phyloP scores from a whole-genome alignment of 225 moss, liverwort and hornwort genomes.

The Sphagnum contortum region DNA sequence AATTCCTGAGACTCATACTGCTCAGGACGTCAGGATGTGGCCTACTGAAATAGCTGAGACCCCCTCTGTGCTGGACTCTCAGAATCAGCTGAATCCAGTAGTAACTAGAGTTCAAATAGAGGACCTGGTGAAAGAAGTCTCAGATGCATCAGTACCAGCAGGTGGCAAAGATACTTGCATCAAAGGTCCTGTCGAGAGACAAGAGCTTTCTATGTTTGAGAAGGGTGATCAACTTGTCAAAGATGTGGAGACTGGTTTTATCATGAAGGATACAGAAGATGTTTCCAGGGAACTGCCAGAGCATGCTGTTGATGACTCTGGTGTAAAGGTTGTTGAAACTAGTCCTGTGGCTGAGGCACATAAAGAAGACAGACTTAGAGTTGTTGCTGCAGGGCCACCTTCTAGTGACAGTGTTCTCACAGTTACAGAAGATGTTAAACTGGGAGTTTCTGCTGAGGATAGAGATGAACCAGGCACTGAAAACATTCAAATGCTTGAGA shows the following conservation, averaged over 20 bases:
- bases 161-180: slow-evolving; percentile 6
- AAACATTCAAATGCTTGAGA: slow-evolving; percentile 4
- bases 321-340: no score
- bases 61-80: slow-evolving; percentile 8
- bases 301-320: no score
- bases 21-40: neutral
- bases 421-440: no score
- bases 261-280: no score
- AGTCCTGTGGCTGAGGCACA: no score
- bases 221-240: slow-evolving; percentile 8
- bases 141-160: slow-evolving; percentile 4
- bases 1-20: slow-evolving; percentile 5
- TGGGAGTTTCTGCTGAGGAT: no score
- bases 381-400: no score
- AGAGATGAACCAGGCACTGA: neutral
- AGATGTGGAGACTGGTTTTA: neutral
- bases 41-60: neutral
- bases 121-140: neutral
- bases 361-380: no score
- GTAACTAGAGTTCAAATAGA: slow-evolving; percentile 10
- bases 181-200: slow-evolving; percentile 7
- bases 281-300: no score
- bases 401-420: no score
- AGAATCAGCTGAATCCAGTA: slow-evolving; percentile 1
- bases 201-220: slow-evolving; percentile 6